Percentiles rank a stretch among this genome's conserved stretches.
These are phyloP conservation scores for Claviceps africana DNA, from an alignment of 2,329 filamentous ascomycete species.

Conservation along the genomic window DNA sequence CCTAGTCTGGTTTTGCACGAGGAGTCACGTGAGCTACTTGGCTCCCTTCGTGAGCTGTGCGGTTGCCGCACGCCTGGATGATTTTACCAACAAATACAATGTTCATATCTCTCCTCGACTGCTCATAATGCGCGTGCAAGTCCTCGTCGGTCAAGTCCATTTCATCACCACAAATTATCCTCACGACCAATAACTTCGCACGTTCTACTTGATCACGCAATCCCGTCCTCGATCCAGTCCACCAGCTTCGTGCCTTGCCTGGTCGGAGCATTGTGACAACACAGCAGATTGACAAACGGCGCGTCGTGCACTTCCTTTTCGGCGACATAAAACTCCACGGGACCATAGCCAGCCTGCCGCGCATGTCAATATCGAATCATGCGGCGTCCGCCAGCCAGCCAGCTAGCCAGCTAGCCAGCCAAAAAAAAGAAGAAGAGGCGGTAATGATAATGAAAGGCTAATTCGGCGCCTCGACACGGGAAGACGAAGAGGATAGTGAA, in stretches of 20 bases:
- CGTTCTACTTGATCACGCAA: neutral
- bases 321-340: constrained; percentile 9
- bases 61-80: neutral
- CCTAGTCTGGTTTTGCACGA: neutral
- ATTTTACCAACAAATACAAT: too few species aligned
- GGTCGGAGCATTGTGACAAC: constrained; percentile 7
- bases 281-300: constrained; percentile 8
- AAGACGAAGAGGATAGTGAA: neutral
- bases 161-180: too few species aligned
- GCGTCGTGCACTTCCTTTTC: constrained; percentile 10
- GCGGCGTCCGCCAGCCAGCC: neutral
- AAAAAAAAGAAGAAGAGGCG: neutral
- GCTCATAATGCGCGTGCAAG: too few species aligned
- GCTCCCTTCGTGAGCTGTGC: too few species aligned
- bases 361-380: neutral
- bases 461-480: neutral
- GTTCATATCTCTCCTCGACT: too few species aligned
- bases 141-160: too few species aligned
- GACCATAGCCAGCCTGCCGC: constrained; percentile 4
- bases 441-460: neutral
- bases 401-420: too few species aligned
- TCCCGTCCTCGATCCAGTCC: constrained; percentile 7
- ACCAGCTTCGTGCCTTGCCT: constrained; percentile 10
- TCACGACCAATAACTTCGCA: neutral
- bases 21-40: neutral